These are phyloP conservation scores for Boletus austroedulis DNA, from an alignment of 1,284 basidiomycete genomes.

Conservation along the genomic window DNA sequence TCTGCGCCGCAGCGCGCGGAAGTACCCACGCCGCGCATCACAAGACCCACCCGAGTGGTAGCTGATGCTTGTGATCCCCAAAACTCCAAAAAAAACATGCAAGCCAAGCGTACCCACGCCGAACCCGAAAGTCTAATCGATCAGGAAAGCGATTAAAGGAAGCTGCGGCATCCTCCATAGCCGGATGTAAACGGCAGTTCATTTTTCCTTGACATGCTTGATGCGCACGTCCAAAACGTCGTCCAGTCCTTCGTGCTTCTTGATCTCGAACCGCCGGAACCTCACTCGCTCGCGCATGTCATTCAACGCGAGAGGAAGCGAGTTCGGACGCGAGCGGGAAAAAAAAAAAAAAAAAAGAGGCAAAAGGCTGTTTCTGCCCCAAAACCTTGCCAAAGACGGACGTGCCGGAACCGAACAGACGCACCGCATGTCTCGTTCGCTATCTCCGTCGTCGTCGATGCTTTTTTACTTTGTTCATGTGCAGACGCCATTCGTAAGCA, in stretches of 20 bases:
- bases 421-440: not conserved
- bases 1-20: slow-evolving; percentile 6
- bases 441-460: not conserved
- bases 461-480: not conserved
- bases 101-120: not conserved
- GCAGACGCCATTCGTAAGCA: not conserved
- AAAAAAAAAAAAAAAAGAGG: too few relatives aligned
- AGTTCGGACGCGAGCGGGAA: not conserved
- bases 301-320: not conserved
- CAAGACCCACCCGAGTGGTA: not conserved
- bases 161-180: not conserved
- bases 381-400: not conserved
- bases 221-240: too few relatives aligned
- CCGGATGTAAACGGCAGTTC: not conserved
- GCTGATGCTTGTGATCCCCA: not conserved
- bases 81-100: too few relatives aligned
- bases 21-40: slow-evolving; percentile 5
- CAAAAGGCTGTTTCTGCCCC: too few relatives aligned
- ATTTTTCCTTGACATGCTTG: not conserved
- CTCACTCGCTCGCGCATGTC: too few relatives aligned
- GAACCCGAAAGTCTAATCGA: slow-evolving; percentile 11
- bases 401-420: slow-evolving; percentile 11
- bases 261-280: too few relatives aligned
- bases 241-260: not conserved
- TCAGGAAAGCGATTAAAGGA: not conserved